Evolutionary conservation across 2,329 filamentous ascomycete genomes (phyloP).

Genomic region (Lithohypha guttulata): DNA sequence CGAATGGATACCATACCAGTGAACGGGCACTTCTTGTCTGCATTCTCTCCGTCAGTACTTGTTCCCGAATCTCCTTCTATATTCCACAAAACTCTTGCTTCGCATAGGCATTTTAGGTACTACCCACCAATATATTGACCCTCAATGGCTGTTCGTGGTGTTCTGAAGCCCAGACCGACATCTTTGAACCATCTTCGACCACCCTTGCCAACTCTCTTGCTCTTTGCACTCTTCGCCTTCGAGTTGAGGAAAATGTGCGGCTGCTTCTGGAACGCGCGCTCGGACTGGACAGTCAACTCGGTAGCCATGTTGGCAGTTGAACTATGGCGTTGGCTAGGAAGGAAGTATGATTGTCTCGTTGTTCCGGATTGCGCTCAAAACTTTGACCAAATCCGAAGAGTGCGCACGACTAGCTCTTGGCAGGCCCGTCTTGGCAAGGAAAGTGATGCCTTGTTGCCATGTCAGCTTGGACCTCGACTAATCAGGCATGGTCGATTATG

Average conservation of each 20-base stretch:
- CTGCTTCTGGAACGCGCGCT: conserved; percentile 99
- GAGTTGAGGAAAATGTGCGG: conserved; percentile 99
- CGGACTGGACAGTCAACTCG: conserved; percentile 98
- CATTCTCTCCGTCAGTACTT: conserved; percentile 15
- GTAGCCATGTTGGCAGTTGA: conserved; percentile 71
- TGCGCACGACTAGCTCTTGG: conserved; percentile 6
- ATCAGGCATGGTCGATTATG: too few species aligned
- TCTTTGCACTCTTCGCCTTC: conserved; percentile 79
- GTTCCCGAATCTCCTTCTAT: neutral
- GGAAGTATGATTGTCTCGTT: conserved; percentile 1
- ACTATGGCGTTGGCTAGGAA: conserved; percentile 17
- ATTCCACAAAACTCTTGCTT: neutral
- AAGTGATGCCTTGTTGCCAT: too few species aligned
- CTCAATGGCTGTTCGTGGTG: conserved; percentile 97
- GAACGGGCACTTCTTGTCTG: conserved; percentile 99
- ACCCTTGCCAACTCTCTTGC: conserved; percentile 74
- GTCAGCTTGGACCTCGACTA: too few species aligned
- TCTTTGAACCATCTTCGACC: conserved; percentile 99
- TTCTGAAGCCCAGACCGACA: conserved; percentile 97
- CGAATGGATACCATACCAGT: conserved; percentile 98
- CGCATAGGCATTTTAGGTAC: neutral
- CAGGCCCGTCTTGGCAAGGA: neutral
- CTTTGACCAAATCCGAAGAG: neutral
- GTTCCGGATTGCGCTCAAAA: conserved; percentile 5
- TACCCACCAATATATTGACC: conserved; percentile 94